Base-by-base conservation (phyloP, 192 early-diverging fungal genomes). In the Phycomyces blakesleeanus region DNA sequence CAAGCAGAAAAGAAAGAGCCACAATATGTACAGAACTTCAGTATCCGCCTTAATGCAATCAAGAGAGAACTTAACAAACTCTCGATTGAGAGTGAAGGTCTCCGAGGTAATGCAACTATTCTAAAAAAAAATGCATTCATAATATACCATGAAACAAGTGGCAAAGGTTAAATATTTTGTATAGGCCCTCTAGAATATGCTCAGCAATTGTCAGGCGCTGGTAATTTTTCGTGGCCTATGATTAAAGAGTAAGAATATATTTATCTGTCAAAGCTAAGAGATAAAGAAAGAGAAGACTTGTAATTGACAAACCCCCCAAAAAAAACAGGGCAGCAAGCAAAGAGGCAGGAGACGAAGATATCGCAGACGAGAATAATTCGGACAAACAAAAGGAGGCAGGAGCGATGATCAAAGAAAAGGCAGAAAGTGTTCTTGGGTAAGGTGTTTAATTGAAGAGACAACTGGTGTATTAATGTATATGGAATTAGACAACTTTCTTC, bases 51-150 rank as follows among this genome's bases (percentile, higher is more conserved):
- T 14, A 65, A 57, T 27, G 14, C 54, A 7, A 39, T 65, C 16
- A 65, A 49, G 54, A 51, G 63, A 37, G 63, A 65, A 29, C 22
- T 65, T 9, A 65, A 39, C 49, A 47, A 25, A 34, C 21, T 65
- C 20, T 55, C 63, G 37, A 20, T 41, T 27, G 37, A 55, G 20
- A 25, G 55, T 27, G 63, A 65, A 18, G 18, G 39, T 18, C 54
- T 65, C 5, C 53, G 54, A 65, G 63, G 63, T 63, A 55, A 20
- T n/a, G n/a, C n/a, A n/a, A n/a, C n/a, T n/a, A n/a, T n/a, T n/a
- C 20, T 40, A 18, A 12, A 42, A 39, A 40, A 26, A 20, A n/a
- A 37, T 37, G 55, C 15, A n/a, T 44, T n/a, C 39, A 18, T 37
- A n/a, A 0, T 10, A 21, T 40, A 22, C 4, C 38, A 18, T 27